Evolutionary conservation across 106 monocot genomes (phyloP), one percentile per base, ranked within the genome.

Genomic region (Vanilla planifolia): DNA sequence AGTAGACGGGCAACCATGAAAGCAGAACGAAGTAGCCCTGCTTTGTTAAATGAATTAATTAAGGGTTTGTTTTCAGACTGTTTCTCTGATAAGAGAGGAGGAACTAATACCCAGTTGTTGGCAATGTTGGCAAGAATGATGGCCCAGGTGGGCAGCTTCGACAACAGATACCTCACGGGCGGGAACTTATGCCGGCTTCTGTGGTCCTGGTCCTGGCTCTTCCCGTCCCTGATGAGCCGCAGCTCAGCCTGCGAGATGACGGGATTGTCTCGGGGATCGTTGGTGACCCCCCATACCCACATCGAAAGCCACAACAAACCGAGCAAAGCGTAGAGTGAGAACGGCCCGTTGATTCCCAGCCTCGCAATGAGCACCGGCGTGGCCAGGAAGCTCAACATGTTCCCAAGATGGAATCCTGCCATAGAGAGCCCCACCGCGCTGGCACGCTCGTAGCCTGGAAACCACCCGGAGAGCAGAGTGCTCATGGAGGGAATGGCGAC

Each of bases 1-100:
- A 95, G 57, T 89, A 95, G 7, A 95, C 83, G 0, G 94, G 94
- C 94, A 95, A 86, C 94, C 94, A 95, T 29, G 89, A 83, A 6
- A 95, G 83, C 13, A 95, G 80, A 22, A 95, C 94, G 63, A 95
- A 95, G 63, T 95, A 95, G 20, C 94, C 94, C 94, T 94, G 68
- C 43, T 73, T 55, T n/a, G n/a, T n/a, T n/a, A n/a, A n/a, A n/a
- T n/a, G n/a, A n/a, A n/a, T n/a, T n/a, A n/a, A n/a, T n/a, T n/a
- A n/a, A n/a, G n/a, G n/a, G n/a, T n/a, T n/a, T n/a, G n/a, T n/a
- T n/a, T n/a, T n/a, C n/a, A n/a, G n/a, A n/a, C n/a, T n/a, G n/a
- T n/a, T n/a, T n/a, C n/a, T n/a, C n/a, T n/a, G n/a, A n/a, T n/a
- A n/a, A n/a, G n/a, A n/a, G n/a, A 37, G 37, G 37, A 10, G 10